A percentile compares a stretch with the other conserved stretches of the same genome.
phyloP scores from a whole-genome alignment of 768 basidiomycete species.

The Gloeophyllum trabeum region DNA sequence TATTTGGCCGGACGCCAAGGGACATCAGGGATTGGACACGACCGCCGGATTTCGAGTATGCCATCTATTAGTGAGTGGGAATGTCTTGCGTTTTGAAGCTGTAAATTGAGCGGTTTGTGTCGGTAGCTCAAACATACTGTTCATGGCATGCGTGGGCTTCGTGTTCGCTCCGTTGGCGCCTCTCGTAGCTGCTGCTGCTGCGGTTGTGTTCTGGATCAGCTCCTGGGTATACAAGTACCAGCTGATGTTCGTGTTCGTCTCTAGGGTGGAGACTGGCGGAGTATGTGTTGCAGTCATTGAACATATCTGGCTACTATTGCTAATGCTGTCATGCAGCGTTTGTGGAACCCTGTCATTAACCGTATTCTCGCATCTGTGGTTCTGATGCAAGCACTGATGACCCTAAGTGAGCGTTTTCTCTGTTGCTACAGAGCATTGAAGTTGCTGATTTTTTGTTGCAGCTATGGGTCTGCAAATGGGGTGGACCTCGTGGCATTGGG shows the following conservation, averaged over 20 bases:
- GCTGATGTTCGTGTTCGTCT: conserved; percentile 87
- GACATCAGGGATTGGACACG: conserved; percentile 87
- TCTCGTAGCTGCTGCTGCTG: conserved; percentile 73
- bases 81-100: not conserved
- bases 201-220: conserved; percentile 78
- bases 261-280: conserved; percentile 88
- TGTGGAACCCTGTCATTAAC: conserved; percentile 94
- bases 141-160: conserved; percentile 88
- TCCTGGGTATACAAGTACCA: conserved; percentile 94
- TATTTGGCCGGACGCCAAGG: conserved; percentile 82
- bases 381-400: conserved; percentile 82
- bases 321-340: conserved; percentile 35
- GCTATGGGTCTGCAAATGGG: conserved; percentile 79
- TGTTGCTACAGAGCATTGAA: conserved; percentile 3
- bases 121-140: conserved; percentile 28
- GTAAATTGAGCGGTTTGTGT: not conserved
- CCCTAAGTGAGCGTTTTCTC: conserved; percentile 55
- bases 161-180: conserved; percentile 95
- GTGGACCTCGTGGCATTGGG: conserved; percentile 64
- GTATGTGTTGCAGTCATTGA: conserved; percentile 31
- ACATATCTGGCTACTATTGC: not conserved
- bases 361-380: conserved; percentile 68
- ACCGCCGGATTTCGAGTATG: conserved; percentile 82
- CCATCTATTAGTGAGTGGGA: conserved; percentile 70
- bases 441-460: conserved; percentile 18